These are phyloP conservation scores for Massariosphaeria phaeospora DNA, from an alignment of 495 filamentous ascomycete genomes.

Conservation along the genomic window DNA sequence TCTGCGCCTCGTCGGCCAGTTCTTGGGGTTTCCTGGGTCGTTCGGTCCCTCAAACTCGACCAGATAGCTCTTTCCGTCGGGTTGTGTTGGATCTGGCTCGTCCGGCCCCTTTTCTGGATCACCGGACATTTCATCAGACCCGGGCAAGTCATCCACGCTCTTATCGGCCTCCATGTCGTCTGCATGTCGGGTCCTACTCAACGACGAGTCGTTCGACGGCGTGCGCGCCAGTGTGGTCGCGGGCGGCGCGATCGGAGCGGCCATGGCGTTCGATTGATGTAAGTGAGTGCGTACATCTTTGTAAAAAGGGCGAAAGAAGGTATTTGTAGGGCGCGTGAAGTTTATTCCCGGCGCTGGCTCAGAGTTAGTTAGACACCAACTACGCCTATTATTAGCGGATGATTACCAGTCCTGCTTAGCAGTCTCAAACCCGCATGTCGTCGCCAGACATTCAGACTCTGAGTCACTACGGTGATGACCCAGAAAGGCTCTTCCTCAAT, in stretches of 20 bases:
- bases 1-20: slow-evolving; percentile 17
- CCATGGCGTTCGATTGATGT: not conserved
- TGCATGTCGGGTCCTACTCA: not conserved
- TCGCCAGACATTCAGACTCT: no score
- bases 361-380: no score
- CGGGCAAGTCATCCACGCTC: slow-evolving; percentile 14
- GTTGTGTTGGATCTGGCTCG: not conserved
- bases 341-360: not conserved
- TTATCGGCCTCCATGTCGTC: not conserved
- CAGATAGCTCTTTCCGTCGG: not conserved
- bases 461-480: no score
- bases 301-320: not conserved
- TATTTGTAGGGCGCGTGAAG: not conserved
- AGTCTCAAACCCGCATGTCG: no score
- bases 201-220: not conserved
- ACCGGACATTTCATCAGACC: not conserved
- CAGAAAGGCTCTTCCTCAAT: no score
- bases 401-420: no score
- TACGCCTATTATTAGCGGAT: no score
- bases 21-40: slow-evolving; percentile 31
- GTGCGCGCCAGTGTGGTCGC: not conserved
- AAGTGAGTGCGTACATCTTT: no score
- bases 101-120: slow-evolving; percentile 17
- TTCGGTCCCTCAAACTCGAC: slow-evolving; percentile 29
- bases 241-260: not conserved